Percentiles rank a stretch among this genome's conserved stretches.
Evolutionary conservation across 2,329 filamentous ascomycete genomes (phyloP).

Genomic region (Pseudocercospora vitis): DNA sequence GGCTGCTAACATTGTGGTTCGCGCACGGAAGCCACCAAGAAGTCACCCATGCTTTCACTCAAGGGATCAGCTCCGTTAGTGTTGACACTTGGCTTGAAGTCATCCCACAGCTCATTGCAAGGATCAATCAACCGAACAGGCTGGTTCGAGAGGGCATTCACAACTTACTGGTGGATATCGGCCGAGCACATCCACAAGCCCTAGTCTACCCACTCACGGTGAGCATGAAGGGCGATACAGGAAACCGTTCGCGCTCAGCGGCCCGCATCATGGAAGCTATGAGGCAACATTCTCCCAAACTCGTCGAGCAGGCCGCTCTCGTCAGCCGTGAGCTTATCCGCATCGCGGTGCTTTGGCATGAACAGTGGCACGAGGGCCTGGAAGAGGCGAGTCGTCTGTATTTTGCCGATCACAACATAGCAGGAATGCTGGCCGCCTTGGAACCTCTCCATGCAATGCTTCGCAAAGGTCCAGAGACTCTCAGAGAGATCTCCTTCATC

Average conservation of each 20-base stretch:
- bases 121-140: conserved; percentile 93
- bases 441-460: conserved; percentile 89
- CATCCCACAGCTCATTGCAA: conserved; percentile 92
- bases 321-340: conserved; percentile 96
- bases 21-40: conserved; percentile 84
- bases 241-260: conserved; percentile 81
- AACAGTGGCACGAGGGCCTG: conserved; percentile 96
- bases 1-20: conserved; percentile 94
- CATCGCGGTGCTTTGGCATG: conserved; percentile 96
- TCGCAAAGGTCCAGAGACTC: conserved; percentile 84
- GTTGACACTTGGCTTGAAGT: conserved; percentile 99
- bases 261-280: conserved; percentile 96
- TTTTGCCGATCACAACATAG: conserved; percentile 95
- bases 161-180: conserved; percentile 86
- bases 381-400: conserved; percentile 96
- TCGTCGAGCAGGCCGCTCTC: conserved; percentile 92
- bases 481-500: conserved; percentile 94
- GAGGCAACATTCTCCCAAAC: conserved; percentile 85
- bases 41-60: conserved; percentile 82
- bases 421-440: conserved; percentile 92
- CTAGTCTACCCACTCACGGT: conserved; percentile 96
- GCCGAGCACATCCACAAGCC: conserved; percentile 90
- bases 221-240: conserved; percentile 92
- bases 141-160: conserved; percentile 89
- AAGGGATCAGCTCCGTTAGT: conserved; percentile 87